These are phyloP conservation scores for Chlamydomonas reinhardtii DNA, from an alignment of 163 green algal genomes.

Conservation along the genomic window DNA sequence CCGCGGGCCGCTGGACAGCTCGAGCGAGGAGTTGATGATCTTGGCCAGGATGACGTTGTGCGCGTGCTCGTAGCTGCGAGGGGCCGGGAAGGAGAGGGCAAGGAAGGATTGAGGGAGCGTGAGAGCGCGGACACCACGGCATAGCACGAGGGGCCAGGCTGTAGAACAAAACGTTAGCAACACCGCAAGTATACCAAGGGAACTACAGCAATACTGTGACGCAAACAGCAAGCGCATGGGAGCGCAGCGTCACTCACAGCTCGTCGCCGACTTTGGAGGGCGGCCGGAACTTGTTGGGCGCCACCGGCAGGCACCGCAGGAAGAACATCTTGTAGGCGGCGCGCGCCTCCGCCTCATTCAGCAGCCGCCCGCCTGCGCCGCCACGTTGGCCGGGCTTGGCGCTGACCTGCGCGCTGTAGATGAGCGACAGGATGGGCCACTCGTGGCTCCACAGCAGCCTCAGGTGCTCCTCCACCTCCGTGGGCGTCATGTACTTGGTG, in stretches of 20 bases:
- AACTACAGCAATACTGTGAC: too few relatives aligned
- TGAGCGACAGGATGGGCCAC: slow-evolving; percentile 61
- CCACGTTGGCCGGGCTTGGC: not conserved
- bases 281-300: slow-evolving; percentile 93
- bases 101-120: not conserved
- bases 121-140: not conserved
- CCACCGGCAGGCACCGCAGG: slow-evolving; percentile 86
- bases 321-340: slow-evolving; percentile 90
- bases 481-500: slow-evolving; percentile 77
- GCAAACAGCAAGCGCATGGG: not conserved
- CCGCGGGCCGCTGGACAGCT: slow-evolving; percentile 66
- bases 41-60: slow-evolving; percentile 89
- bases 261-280: slow-evolving; percentile 81
- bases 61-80: slow-evolving; percentile 91
- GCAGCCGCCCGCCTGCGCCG: not conserved
- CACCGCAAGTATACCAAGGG: too few relatives aligned
- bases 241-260: slow-evolving; percentile 54
- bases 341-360: slow-evolving; percentile 8
- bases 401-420: slow-evolving; percentile 58
- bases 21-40: slow-evolving; percentile 82
- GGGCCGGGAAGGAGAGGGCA: too few relatives aligned
- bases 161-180: too few relatives aligned
- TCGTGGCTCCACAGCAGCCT: slow-evolving; percentile 71
- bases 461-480: slow-evolving; percentile 78
- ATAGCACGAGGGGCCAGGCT: too few relatives aligned